Percentiles rank a stretch among this genome's conserved stretches.
Evolutionary conservation across 768 basidiomycete species (phyloP).

Genomic region (Termitomyces sp.): DNA sequence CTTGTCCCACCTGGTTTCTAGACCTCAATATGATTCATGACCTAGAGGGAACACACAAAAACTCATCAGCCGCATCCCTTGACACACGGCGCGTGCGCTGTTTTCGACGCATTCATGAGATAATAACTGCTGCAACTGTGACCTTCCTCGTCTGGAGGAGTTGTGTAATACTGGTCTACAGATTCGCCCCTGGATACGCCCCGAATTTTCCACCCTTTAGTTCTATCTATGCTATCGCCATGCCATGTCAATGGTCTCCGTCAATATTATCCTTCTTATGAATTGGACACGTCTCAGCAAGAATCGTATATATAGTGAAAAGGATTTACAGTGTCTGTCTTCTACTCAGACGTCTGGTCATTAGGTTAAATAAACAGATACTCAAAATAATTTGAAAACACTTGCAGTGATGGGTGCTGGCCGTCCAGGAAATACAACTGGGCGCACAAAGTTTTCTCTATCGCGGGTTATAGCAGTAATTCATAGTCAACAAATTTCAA

Average conservation of each 20-base stretch:
- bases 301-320: slow-evolving; percentile 21
- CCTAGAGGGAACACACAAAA: slow-evolving; percentile 14
- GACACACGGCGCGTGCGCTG: slow-evolving; percentile 16
- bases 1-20: slow-evolving; percentile 86
- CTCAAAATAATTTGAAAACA: slow-evolving; percentile 11
- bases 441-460: slow-evolving; percentile 65
- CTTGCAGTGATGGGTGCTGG: slow-evolving; percentile 25
- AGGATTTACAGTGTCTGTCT: slow-evolving; percentile 1
- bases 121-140: not conserved
- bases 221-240: slow-evolving; percentile 10
- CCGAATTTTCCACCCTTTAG: slow-evolving; percentile 6
- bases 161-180: slow-evolving; percentile 13
- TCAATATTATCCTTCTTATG: not conserved
- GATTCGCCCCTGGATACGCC: slow-evolving; percentile 7
- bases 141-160: slow-evolving; percentile 5
- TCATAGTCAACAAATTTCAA: slow-evolving; percentile 19
- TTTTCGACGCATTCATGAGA: slow-evolving; percentile 10
- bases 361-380: slow-evolving; percentile 8
- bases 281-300: not conserved
- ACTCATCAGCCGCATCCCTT: slow-evolving; percentile 10
- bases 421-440: slow-evolving; percentile 58
- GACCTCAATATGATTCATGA: slow-evolving; percentile 16
- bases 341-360: slow-evolving; percentile 18
- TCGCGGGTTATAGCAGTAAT: slow-evolving; percentile 2
- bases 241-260: not conserved